phyloP scores from a whole-genome alignment of 1,284 basidiomycete genomes.

The Boletellus sp. region DNA sequence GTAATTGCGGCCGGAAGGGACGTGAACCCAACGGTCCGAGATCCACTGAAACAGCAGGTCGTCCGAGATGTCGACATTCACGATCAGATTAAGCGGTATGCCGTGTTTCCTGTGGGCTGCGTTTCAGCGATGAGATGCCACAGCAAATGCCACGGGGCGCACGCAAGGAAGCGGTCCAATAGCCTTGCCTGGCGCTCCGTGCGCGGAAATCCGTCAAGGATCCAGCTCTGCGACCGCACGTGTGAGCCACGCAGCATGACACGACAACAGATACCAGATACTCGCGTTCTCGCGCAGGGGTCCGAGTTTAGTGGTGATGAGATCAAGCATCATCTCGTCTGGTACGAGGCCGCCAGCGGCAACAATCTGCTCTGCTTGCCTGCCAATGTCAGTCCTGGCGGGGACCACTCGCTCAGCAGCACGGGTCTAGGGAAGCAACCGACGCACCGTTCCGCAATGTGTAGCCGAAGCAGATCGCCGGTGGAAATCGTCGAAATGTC shows the following conservation, averaged over 20 bases:
- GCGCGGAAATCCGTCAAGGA: conserved; percentile 94
- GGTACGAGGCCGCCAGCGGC: conserved; percentile 70
- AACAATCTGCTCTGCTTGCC: conserved; percentile 71
- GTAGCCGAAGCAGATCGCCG: conserved; percentile 78
- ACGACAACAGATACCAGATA: not conserved
- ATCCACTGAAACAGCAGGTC: conserved; percentile 86
- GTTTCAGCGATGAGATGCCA: not conserved
- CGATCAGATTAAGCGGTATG: conserved; percentile 75
- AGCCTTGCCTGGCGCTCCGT: conserved; percentile 86
- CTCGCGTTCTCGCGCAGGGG: conserved; percentile 56
- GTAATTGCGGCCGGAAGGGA: conserved; percentile 89
- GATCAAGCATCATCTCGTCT: conserved; percentile 72
- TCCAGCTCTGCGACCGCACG: conserved; percentile 64
- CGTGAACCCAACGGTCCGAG: conserved; percentile 88
- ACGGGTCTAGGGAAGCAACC: not conserved
- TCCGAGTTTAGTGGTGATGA: conserved; percentile 70
- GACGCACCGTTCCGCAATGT: conserved; percentile 60
- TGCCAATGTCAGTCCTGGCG: conserved; percentile 65
- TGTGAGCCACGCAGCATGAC: conserved; percentile 13
- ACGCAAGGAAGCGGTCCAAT: conserved; percentile 71
- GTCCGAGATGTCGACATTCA: conserved; percentile 90
- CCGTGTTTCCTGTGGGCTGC: conserved; percentile 44
- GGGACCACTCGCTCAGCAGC: not conserved
- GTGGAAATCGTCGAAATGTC: conserved; percentile 72
- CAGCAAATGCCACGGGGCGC: conserved; percentile 19